phyloP scores from a whole-genome alignment of 306 rosid genomes.

The Cucumis cinereus region DNA sequence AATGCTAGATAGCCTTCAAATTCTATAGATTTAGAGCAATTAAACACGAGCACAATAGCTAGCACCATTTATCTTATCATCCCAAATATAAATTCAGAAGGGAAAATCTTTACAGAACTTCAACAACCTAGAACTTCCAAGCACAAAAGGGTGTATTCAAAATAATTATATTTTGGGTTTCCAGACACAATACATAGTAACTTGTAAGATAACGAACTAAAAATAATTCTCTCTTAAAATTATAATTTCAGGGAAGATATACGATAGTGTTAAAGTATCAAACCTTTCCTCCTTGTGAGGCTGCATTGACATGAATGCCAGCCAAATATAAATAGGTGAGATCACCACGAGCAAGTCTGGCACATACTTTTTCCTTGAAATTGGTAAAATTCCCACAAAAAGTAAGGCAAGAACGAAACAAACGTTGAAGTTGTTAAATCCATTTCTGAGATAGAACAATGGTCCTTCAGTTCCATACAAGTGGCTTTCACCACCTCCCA shows the following conservation, averaged over 20 bases:
- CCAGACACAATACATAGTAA: not conserved
- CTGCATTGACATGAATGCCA: constrained; percentile 89
- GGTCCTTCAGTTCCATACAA: constrained; percentile 90
- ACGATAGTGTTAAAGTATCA: not conserved
- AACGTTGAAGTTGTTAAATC: constrained; percentile 86
- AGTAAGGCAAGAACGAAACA: constrained; percentile 77
- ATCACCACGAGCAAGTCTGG: constrained; percentile 71
- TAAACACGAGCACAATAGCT: not conserved
- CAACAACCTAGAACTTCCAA: not conserved
- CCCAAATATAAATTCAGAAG: not conserved
- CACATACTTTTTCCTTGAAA: constrained; percentile 66
- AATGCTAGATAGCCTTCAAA: constrained; percentile 4
- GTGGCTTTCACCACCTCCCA: constrained; percentile 95
- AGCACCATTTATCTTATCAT: not conserved
- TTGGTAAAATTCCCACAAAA: constrained; percentile 56
- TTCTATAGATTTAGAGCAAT: not conserved
- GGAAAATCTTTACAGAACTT: not conserved
- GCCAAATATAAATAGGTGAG: constrained; percentile 82
- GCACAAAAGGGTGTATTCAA: not conserved
- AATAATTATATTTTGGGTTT: not conserved
- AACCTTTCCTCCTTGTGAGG: constrained; percentile 99
- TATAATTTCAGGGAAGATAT: not conserved
- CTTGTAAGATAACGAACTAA: not conserved
- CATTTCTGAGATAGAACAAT: constrained; percentile 71
- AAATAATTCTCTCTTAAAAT: not conserved